Conservation (phyloP, 2,329 filamentous ascomycete genomes). For the Drechslerella dactyloides region DNA sequence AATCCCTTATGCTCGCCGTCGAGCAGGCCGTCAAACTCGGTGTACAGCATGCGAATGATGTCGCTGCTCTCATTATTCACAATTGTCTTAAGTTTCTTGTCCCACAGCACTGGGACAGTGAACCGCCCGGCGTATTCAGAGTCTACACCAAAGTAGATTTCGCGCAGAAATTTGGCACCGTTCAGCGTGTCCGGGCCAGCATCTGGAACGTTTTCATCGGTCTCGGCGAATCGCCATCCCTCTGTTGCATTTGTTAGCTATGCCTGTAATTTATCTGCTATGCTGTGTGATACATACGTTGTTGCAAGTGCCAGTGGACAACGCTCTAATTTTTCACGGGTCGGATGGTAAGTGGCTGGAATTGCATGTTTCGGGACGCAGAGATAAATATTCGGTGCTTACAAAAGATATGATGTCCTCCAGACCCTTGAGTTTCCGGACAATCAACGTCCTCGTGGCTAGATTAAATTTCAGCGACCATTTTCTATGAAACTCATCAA, state of each 20-base stretch:
- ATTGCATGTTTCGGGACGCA: neutral
- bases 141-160: constrained; percentile 80
- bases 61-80: constrained; percentile 92
- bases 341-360: constrained; percentile 55
- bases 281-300: constrained; percentile 58
- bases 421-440: constrained; percentile 86
- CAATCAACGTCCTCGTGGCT: constrained; percentile 72
- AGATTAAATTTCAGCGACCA: neutral
- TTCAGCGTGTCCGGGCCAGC: constrained; percentile 69
- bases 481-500: neutral
- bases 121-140: constrained; percentile 77
- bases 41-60: constrained; percentile 88
- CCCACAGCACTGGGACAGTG: constrained; percentile 86
- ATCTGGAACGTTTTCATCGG: constrained; percentile 66
- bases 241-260: constrained; percentile 14
- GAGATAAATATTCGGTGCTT: neutral
- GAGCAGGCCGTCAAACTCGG: constrained; percentile 76
- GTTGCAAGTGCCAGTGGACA: constrained; percentile 89
- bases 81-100: constrained; percentile 75
- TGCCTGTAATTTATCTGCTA: neutral
- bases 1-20: constrained; percentile 67
- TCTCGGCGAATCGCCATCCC: constrained; percentile 81
- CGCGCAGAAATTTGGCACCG: constrained; percentile 74
- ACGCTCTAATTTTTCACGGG: constrained; percentile 65
- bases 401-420: constrained; percentile 72